phyloP scores from a whole-genome alignment of 306 rosid species.

The Dalbergia oliveri region DNA sequence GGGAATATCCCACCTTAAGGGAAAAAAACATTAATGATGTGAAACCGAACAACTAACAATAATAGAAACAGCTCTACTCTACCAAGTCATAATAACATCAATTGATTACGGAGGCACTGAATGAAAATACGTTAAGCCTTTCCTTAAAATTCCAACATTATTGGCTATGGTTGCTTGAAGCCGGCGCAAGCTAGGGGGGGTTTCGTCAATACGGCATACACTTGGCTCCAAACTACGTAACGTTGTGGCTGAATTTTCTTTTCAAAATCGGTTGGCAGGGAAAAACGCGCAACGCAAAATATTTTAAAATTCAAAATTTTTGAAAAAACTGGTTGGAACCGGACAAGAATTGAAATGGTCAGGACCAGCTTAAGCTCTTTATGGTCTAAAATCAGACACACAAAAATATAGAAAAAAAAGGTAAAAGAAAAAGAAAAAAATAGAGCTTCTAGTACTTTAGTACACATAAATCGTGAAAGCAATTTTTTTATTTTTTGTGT shows the following conservation, averaged over 20 bases:
- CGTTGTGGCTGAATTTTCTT: conserved; percentile 42
- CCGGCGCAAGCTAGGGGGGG: conserved; percentile 42
- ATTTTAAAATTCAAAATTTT: conserved; percentile 34
- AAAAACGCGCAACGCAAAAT: conserved; percentile 54
- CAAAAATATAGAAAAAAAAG: not conserved
- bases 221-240: conserved; percentile 26
- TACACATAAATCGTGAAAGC: not conserved
- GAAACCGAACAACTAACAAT: conserved; percentile 46
- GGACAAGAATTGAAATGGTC: conserved; percentile 37
- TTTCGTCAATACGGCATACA: conserved; percentile 41
- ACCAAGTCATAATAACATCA: not conserved
- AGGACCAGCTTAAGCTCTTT: not conserved
- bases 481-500: not conserved
- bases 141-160: no score
- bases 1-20: conserved; percentile 40
- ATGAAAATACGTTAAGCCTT: no score
- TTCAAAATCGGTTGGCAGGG: conserved; percentile 66
- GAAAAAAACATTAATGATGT: conserved; percentile 37
- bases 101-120: not conserved
- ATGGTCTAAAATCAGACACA: conserved; percentile 23
- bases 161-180: not conserved
- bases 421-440: not conserved
- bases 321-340: not conserved
- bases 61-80: not conserved
- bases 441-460: not conserved